Percentiles rank a stretch among this genome's conserved stretches.
Evolutionary conservation across 1,284 basidiomycete species (phyloP).

Genomic region (Rhodotorula sp.): DNA sequence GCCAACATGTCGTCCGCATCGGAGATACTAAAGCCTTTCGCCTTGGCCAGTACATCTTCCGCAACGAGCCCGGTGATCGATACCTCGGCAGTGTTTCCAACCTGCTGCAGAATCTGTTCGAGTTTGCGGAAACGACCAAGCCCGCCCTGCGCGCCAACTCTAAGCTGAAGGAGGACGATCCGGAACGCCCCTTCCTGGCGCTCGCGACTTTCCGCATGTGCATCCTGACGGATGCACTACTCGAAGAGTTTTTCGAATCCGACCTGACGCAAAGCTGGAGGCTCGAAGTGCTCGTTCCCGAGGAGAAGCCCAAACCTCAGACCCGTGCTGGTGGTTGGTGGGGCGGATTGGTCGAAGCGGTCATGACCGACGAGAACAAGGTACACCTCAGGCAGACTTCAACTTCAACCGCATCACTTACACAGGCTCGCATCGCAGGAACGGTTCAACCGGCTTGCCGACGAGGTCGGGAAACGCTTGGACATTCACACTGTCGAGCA

Average conservation of each 20-base stretch:
- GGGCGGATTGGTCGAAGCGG: constrained; percentile 67
- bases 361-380: constrained; percentile 82
- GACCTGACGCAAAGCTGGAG: constrained; percentile 84
- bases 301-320: constrained; percentile 50
- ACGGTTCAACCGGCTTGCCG: constrained; percentile 60
- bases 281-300: constrained; percentile 66
- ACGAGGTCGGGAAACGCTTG: constrained; percentile 87
- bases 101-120: constrained; percentile 95
- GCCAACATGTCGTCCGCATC: background rate
- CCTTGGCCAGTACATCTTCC: constrained; percentile 80
- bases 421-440: constrained; percentile 28
- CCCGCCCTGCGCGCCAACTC: constrained; percentile 1
- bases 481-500: constrained; percentile 58
- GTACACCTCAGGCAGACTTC: constrained; percentile 55
- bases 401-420: constrained; percentile 43
- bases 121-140: constrained; percentile 76
- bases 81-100: constrained; percentile 92
- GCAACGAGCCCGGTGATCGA: constrained; percentile 93
- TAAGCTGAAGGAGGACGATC: constrained; percentile 8
- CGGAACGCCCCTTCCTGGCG: constrained; percentile 45
- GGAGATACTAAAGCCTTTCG: too few relatives aligned
- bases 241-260: constrained; percentile 90
- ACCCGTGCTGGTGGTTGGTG: constrained; percentile 54
- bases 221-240: constrained; percentile 85
- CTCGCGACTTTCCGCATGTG: constrained; percentile 88